A percentile compares a stretch with the other conserved stretches of the same genome.
Evolutionary conservation across 148 eudicot species (phyloP).

Genomic region (Cornus florida): DNA sequence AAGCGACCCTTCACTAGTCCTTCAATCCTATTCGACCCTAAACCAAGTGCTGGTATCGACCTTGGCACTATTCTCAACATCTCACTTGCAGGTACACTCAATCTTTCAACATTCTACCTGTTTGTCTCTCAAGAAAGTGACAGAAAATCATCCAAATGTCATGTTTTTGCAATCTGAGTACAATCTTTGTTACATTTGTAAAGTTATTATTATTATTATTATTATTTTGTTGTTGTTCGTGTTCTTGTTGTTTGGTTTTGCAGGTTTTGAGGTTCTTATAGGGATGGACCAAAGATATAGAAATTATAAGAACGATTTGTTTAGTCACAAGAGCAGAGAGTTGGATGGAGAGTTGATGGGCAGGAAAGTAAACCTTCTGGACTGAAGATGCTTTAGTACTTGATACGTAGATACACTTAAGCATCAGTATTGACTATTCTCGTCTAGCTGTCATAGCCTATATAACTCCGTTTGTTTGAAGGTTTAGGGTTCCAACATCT

Average conservation of each 20-base stretch:
- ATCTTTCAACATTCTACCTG: not conserved
- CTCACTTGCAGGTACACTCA: conserved; percentile 53
- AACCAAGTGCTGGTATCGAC: conserved; percentile 85
- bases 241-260: not conserved
- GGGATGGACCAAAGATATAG: conserved; percentile 53
- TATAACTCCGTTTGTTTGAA: no score
- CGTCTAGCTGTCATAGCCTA: no score
- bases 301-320: conserved; percentile 65
- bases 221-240: not conserved
- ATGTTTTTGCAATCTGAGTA: not conserved
- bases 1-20: conserved; percentile 76
- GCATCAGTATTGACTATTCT: not conserved
- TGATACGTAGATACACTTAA: conserved; percentile 85
- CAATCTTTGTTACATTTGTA: no score
- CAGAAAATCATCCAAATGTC: not conserved
- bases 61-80: conserved; percentile 50
- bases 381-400: conserved; percentile 72
- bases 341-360: conserved; percentile 72
- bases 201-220: no score
- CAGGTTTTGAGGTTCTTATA: conserved; percentile 78
- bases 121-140: not conserved
- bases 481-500: not conserved
- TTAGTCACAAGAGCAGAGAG: conserved; percentile 75
- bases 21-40: conserved; percentile 65
- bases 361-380: conserved; percentile 73